Percentiles rank a stretch among this genome's conserved stretches.
Conservation (phyloP, 306 rosid species). For the Cucurbita moschata region DNA sequence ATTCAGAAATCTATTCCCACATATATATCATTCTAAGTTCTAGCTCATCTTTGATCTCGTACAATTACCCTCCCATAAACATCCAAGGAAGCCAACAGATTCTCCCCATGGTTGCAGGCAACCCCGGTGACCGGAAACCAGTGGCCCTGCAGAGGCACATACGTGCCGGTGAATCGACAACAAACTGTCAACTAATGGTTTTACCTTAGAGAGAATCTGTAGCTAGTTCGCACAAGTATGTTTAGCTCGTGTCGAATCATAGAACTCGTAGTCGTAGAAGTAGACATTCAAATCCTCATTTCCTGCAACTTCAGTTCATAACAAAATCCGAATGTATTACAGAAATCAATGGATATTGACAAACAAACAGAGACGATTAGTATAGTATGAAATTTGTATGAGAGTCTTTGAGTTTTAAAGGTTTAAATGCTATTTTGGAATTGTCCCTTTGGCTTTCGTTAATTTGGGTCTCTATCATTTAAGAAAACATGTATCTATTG, state of each 20-base stretch:
- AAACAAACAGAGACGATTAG: neutral
- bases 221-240: slow-evolving; percentile 94
- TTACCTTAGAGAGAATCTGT: slow-evolving; percentile 33
- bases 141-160: slow-evolving; percentile 61
- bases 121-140: slow-evolving; percentile 77
- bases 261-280: slow-evolving; percentile 21
- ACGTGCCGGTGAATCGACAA: slow-evolving; percentile 13
- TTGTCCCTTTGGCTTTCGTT: too few species aligned
- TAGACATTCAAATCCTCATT: slow-evolving; percentile 97
- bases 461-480: too few species aligned
- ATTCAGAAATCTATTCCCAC: neutral
- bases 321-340: slow-evolving; percentile 19
- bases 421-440: too few species aligned
- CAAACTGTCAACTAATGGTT: neutral
- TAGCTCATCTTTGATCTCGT: slow-evolving; percentile 68
- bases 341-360: neutral
- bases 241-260: slow-evolving; percentile 79
- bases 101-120: slow-evolving; percentile 94
- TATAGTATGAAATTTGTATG: neutral
- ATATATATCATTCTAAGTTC: neutral
- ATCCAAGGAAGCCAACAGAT: slow-evolving; percentile 87
- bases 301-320: slow-evolving; percentile 56
- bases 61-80: slow-evolving; percentile 79
- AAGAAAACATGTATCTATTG: too few species aligned
- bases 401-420: neutral